Percentiles rank a stretch among this genome's conserved stretches.
Evolutionary conservation across 2,329 filamentous ascomycete genomes (phyloP).

Genomic region (Aspergillus fijiensis): DNA sequence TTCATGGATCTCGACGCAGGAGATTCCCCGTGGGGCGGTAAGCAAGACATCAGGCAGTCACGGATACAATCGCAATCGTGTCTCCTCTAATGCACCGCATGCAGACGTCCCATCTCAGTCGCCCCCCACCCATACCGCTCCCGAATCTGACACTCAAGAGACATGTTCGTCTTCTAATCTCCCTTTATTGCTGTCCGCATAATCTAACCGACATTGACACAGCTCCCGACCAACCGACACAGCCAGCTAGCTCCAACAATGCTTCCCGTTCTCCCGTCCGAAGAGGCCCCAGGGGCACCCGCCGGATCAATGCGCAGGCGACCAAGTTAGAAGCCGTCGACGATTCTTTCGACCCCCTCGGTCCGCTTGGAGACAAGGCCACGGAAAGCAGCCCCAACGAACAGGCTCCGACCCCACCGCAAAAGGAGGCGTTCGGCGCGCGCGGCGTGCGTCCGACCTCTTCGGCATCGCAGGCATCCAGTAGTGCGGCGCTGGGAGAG

Average conservation of each 20-base stretch:
- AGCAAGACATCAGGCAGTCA: conserved; percentile 27
- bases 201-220: conserved; percentile 16
- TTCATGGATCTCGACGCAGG: conserved; percentile 44
- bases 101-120: conserved; percentile 50
- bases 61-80: conserved; percentile 22
- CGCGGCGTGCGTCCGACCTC: conserved; percentile 40
- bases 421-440: conserved; percentile 54
- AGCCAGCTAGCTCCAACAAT: conserved; percentile 39
- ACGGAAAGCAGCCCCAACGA: conserved; percentile 43
- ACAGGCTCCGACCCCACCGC: conserved; percentile 58
- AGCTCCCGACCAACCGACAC: conserved; percentile 34
- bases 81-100: conserved; percentile 24
- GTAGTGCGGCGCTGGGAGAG: conserved; percentile 57
- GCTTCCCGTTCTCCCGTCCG: conserved; percentile 49
- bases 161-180: background rate
- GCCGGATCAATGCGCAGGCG: conserved; percentile 60
- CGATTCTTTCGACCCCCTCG: conserved; percentile 61
- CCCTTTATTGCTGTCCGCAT: background rate
- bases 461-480: conserved; percentile 47
- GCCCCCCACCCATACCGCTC: conserved; percentile 23
- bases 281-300: conserved; percentile 53
- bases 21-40: conserved; percentile 54
- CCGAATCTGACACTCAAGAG: conserved; percentile 32
- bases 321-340: conserved; percentile 64
- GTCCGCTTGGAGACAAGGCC: conserved; percentile 55